Evolutionary conservation across 306 rosid species (phyloP).

Genomic region (Vigna angularis): DNA sequence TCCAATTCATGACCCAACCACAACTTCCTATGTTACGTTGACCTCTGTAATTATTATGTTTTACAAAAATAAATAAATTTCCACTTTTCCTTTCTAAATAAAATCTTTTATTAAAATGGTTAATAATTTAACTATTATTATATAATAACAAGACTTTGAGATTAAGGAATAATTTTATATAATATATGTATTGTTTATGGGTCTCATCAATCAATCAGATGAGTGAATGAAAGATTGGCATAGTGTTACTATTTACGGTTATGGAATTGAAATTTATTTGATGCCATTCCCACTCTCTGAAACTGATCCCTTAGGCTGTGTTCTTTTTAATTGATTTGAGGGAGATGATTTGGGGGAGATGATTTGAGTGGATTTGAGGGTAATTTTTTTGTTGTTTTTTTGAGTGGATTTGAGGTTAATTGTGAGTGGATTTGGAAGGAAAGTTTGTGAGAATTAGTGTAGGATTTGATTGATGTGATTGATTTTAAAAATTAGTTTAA

Average conservation of each 20-base stretch:
- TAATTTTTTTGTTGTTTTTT: too few species aligned
- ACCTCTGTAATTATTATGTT: constrained; percentile 20
- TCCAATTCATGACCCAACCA: constrained; percentile 25
- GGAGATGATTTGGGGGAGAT: too few species aligned
- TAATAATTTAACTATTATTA: not conserved
- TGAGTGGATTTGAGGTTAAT: too few species aligned
- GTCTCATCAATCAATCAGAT: constrained; percentile 27
- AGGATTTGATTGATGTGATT: too few species aligned
- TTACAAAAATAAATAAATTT: not conserved
- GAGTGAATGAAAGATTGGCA: not conserved
- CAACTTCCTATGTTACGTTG: not conserved
- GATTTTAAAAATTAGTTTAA: too few species aligned
- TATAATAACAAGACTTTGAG: too few species aligned
- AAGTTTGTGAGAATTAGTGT: too few species aligned
- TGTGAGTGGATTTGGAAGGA: too few species aligned
- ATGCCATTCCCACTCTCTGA: constrained; percentile 36
- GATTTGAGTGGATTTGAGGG: too few species aligned
- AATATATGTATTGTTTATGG: not conserved
- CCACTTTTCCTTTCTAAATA: not conserved
- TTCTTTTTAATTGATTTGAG: too few species aligned
- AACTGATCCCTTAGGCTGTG: not conserved
- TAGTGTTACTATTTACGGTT: not conserved
- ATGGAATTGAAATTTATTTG: constrained; percentile 1
- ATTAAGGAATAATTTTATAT: constrained; percentile 10
- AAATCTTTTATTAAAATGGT: not conserved